Conservation (phyloP, 2,329 filamentous ascomycete species). For the Diplodia mutila region DNA sequence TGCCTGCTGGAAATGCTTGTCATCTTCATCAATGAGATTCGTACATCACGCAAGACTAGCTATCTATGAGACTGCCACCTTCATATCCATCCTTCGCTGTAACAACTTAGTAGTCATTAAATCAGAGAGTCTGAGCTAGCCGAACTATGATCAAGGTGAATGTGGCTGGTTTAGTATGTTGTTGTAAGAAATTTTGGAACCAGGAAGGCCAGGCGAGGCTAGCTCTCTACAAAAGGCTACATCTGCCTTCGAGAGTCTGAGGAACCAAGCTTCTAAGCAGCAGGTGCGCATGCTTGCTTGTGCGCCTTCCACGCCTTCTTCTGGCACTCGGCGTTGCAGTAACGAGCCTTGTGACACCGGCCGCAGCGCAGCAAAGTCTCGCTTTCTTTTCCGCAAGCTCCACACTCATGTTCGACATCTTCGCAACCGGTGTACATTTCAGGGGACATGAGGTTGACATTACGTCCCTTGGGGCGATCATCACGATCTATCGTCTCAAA, state of each 20-base stretch:
- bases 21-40: neutral
- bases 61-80: neutral
- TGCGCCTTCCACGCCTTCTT: neutral
- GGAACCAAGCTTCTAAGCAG: neutral
- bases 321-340: constrained; percentile 1
- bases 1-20: too few relatives aligned
- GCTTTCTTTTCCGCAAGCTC: neutral
- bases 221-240: too few relatives aligned
- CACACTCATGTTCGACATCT: neutral
- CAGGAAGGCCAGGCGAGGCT: too few relatives aligned
- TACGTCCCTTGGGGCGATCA: neutral
- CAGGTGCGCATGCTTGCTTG: neutral
- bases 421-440: neutral
- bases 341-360: neutral
- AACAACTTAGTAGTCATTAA: neutral
- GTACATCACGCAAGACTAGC: too few relatives aligned
- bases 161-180: neutral
- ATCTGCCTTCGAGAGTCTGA: neutral
- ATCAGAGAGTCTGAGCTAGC: neutral
- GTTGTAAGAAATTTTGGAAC: too few relatives aligned
- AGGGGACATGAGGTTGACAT: neutral
- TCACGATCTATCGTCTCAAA: neutral
- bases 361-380: neutral
- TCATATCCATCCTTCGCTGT: neutral
- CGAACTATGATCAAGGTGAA: neutral